Evolutionary conservation across 345 rosid genomes (phyloP), one percentile per base, ranked within the genome.

Genomic region (Citrus glauca): DNA sequence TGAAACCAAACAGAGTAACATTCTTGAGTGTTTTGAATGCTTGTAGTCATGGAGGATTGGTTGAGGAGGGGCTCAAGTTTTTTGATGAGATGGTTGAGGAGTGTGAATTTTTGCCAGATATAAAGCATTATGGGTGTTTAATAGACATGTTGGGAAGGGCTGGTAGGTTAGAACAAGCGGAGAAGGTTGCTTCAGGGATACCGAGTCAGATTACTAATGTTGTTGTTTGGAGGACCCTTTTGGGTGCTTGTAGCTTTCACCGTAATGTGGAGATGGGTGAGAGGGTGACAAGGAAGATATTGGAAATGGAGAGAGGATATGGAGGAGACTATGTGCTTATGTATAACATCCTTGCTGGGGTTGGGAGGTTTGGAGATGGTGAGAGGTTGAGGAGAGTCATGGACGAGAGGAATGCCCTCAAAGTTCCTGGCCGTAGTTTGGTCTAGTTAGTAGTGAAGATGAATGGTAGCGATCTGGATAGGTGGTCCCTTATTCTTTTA

Each of bases 31-130:
- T 92, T 69, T 79, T 95, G 77, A 92, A 82, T 85, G 98, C 93
- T 62, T 93, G 95, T 71, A 95, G 98, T 76, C 98, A 95, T 79
- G 98, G 93, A 82, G 98, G 93, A 40, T 81, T 90, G 81, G 90
- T 90, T 7, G 94, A 93, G 64, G 88, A 88, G 38, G 95, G 97
- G 72, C 82, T 91, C 35, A 82, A 82, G 71, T 87, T 90, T 80
- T 95, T 93, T 69, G 28, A 89, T 30, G 84, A 74, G 82, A 93
- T 92, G 97, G 88, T 84, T 35, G 83, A 64, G 9, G 81, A 89
- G 59, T 80, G 83, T 82, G 82, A 78, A 81, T 74, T 92, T 69
- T 72, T 35, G 42, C 98, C 97, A 0, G 91, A 92, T 62, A 78
- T 84, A 59, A 93, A 95, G 80, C 97, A 93, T 50, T 91, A 89